Percentiles rank a stretch among this genome's conserved stretches.
phyloP scores from a whole-genome alignment of 129 eudicot species.

The Artemisia annua region DNA sequence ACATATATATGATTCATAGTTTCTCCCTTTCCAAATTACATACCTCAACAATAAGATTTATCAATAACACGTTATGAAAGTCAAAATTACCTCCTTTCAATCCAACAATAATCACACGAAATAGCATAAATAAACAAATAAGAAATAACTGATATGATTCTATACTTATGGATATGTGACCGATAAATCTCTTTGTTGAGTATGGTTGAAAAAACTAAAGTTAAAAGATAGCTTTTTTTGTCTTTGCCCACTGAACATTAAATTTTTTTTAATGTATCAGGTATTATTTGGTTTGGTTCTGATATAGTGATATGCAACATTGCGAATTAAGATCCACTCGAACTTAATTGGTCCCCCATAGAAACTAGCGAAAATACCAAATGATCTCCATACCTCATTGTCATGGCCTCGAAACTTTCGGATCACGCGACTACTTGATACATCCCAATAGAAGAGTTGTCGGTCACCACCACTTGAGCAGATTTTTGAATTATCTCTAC shows the following conservation, averaged over 20 bases:
- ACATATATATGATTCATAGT: neutral
- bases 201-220: neutral
- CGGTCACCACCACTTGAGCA: constrained; percentile 96
- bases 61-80: constrained; percentile 2
- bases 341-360: constrained; percentile 6
- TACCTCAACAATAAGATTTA: constrained; percentile 4
- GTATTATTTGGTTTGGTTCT: too few species aligned
- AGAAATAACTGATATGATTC: constrained; percentile 4
- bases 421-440: constrained; percentile 86
- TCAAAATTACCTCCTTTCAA: neutral
- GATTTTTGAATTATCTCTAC: constrained; percentile 91
- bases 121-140: constrained; percentile 9
- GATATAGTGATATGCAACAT: too few species aligned
- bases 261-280: neutral
- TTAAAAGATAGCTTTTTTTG: neutral
- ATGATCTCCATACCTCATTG: constrained; percentile 63
- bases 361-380: neutral
- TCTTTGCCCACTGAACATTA: neutral
- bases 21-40: constrained; percentile 1
- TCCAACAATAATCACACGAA: constrained; percentile 4
- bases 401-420: constrained; percentile 96
- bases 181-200: constrained; percentile 6
- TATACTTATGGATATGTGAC: neutral
- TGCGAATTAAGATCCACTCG: neutral
- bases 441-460: constrained; percentile 98